Conservation (phyloP, 768 basidiomycete species). For the Leccinum uliginosum region DNA sequence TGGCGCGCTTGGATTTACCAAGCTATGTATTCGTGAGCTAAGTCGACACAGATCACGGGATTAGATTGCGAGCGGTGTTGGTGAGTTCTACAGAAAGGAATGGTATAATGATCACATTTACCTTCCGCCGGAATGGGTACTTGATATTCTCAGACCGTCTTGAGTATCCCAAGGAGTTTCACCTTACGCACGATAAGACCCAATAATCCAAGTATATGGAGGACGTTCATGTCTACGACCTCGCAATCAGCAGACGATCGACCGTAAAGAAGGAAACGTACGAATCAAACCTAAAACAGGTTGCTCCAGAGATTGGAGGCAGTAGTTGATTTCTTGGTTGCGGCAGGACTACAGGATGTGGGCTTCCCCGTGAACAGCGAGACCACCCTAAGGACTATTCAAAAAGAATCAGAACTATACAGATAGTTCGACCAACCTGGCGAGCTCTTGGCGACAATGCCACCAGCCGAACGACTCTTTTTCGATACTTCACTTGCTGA, state of each 20-base stretch:
- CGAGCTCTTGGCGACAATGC: constrained; percentile 20
- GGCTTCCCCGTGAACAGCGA: constrained; percentile 15
- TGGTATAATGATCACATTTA: constrained; percentile 24
- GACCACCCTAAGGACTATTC: constrained; percentile 11
- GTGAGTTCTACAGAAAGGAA: not conserved
- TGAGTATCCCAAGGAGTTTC: constrained; percentile 58
- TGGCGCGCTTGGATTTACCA: constrained; percentile 69
- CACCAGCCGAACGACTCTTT: constrained; percentile 36
- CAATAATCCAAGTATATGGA: constrained; percentile 67
- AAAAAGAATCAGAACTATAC: not conserved
- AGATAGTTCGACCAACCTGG: constrained; percentile 27
- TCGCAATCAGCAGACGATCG: not conserved
- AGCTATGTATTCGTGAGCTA: constrained; percentile 80
- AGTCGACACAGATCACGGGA: constrained; percentile 57
- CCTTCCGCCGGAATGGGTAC: constrained; percentile 42
- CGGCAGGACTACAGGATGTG: not conserved
- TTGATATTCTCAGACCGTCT: constrained; percentile 54
- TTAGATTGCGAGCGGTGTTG: constrained; percentile 43
- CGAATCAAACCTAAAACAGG: constrained; percentile 49
- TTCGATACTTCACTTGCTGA: constrained; percentile 12
- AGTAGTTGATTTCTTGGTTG: not conserved
- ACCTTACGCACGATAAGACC: constrained; percentile 64
- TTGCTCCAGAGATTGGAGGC: constrained; percentile 27
- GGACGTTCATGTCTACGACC: constrained; percentile 46
- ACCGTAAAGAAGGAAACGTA: constrained; percentile 30